A percentile compares a stretch with the other conserved stretches of the same genome.
phyloP scores from a whole-genome alignment of 2,329 filamentous ascomycete genomes.

The Helotiales sp. region DNA sequence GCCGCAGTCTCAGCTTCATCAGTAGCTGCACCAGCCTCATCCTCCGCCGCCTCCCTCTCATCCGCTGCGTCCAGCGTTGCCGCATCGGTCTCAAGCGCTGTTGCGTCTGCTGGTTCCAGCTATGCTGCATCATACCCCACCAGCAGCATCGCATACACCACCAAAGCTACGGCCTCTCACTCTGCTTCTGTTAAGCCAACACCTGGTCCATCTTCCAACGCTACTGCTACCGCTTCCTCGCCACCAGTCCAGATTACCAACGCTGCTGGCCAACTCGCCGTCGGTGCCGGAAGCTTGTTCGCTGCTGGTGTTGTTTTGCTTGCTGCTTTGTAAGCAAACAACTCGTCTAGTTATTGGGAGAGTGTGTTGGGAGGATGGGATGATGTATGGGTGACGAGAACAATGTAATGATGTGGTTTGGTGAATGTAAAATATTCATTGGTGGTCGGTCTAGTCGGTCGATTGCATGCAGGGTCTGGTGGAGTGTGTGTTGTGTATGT shows the following conservation, averaged over 20 bases:
- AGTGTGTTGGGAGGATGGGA: background rate
- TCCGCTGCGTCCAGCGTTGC: background rate
- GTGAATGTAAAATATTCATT: background rate
- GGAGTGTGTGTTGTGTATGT: background rate
- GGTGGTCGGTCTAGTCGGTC: background rate
- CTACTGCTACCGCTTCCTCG: background rate
- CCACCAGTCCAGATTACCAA: constrained; percentile 5
- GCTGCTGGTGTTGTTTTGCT: constrained; percentile 11
- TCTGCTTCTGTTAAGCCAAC: too few relatives aligned
- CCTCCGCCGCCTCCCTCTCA: background rate
- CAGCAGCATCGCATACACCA: background rate
- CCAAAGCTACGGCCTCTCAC: background rate
- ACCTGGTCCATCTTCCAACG: background rate
- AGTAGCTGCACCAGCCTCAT: background rate
- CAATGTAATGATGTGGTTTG: constrained; percentile 6
- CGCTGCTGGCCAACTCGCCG: background rate
- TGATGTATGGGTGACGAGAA: background rate
- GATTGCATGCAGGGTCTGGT: background rate
- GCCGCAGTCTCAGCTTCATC: constrained; percentile 3
- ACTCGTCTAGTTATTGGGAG: background rate
- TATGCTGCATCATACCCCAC: background rate
- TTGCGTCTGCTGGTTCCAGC: background rate
- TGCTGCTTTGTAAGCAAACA: constrained; percentile 18
- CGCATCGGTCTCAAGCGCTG: background rate
- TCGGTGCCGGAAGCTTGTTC: constrained; percentile 13